Conservation (phyloP, 1,284 basidiomycete genomes). For the Pyrrhoderma noxium region DNA sequence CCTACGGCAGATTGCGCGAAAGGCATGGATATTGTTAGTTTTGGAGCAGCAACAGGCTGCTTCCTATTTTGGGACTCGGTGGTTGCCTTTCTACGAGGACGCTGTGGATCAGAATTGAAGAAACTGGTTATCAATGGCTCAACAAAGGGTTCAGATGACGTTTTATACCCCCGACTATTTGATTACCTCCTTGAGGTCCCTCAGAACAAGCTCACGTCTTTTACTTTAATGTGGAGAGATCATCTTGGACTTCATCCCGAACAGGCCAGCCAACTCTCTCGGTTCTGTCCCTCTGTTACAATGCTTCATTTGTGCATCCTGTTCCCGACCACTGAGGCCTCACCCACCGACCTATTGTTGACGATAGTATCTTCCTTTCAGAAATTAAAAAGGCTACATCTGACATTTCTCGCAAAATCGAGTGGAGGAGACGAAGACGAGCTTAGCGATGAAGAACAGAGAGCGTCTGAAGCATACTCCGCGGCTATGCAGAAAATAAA, state of each 20-base stretch:
- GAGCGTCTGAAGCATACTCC: neutral
- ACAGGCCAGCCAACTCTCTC: neutral
- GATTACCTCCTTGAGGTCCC: neutral
- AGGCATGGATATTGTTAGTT: neutral
- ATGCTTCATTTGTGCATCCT: conserved; percentile 9
- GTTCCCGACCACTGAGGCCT: conserved; percentile 3
- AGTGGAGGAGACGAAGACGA: neutral
- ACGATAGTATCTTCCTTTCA: conserved; percentile 4
- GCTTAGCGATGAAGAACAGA: neutral
- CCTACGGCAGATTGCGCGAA: neutral
- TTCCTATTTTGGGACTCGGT: conserved; percentile 12
- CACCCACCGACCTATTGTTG: neutral
- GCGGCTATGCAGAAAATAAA: neutral
- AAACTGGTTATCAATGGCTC: conserved; percentile 11
- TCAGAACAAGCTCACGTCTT: conserved; percentile 1
- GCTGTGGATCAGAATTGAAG: conserved; percentile 3
- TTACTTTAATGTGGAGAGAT: conserved; percentile 15
- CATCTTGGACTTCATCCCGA: neutral
- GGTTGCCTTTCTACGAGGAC: conserved; percentile 5
- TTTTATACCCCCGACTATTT: conserved; percentile 7
- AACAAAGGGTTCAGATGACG: conserved; percentile 6
- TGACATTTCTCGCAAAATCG: conserved; percentile 8
- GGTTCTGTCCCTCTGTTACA: conserved; percentile 3
- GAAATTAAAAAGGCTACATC: conserved; percentile 10
- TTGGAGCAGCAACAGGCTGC: conserved; percentile 8